Base-by-base conservation (phyloP, 257 asterid species). In the Lantana camara region DNA sequence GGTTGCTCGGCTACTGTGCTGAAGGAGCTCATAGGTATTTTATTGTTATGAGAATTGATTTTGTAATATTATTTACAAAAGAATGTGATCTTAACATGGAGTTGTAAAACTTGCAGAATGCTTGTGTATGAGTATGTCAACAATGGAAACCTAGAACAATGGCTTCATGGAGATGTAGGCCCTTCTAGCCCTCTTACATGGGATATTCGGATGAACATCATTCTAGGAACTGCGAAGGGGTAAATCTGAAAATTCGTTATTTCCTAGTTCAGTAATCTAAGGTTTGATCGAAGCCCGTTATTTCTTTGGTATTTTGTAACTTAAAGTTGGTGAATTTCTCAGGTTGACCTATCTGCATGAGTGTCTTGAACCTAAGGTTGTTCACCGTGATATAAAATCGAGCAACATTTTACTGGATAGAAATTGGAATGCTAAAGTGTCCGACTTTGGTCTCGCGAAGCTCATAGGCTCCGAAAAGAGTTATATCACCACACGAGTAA, bases 81-180 rank as follows among this genome's bases (percentile, higher is more conserved):
- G 12, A 20, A 19, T 11, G 23, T 45, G 2, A 48, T 15, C 19
- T 61, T 27, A 46, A 37, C 23, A 5, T 10, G 10, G 12, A 5
- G 4, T 9, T 51, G 13, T 59, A 12, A 3, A 38, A 74, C 4
- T 29, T 4, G 54, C 70, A 91, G 97, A 84, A 83, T 91, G 91
- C 95, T 91, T 59, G 97, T 91, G 35, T 91, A 91, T 19, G 97
- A 91, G 73, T 91, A 77, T 60, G 94, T 85, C 14, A 83, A 91
- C 80, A 84, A 91, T 60, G 97, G 97, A 23, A 91, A 91, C 71
- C 78, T 91, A 75, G 98, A 88, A 44, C 96, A 91, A 66, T 91
- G 98, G 98, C 81, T 91, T 74, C 96, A 91, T 75, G 98, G 98
- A 34, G 98, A 91, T 68, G 94, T 91, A 9, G 96, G 98, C 65